phyloP scores from a whole-genome alignment of 306 rosid genomes.

The Abrus precatorius region DNA sequence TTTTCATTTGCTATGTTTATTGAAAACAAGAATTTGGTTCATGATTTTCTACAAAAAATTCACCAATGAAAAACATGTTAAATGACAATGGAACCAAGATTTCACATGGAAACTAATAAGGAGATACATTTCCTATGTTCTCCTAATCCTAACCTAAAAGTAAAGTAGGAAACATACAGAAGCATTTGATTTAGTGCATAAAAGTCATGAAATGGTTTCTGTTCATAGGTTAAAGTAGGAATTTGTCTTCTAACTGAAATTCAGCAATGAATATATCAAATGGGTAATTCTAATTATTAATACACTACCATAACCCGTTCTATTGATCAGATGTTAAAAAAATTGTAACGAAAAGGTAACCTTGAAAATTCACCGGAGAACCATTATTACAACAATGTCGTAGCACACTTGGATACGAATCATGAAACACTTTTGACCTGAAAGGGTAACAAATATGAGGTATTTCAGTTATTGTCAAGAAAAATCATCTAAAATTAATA shows the following conservation, averaged over 20 bases:
- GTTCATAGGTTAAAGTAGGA: neutral
- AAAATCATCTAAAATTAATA: slow-evolving; percentile 25
- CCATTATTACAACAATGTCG: slow-evolving; percentile 33
- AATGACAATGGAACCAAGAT: slow-evolving; percentile 16
- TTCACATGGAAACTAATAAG: neutral
- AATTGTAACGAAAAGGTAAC: slow-evolving; percentile 43
- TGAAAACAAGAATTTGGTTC: neutral
- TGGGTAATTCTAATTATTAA: neutral
- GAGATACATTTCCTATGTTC: neutral
- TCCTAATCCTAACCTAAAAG: neutral
- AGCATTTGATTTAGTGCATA: slow-evolving; percentile 9
- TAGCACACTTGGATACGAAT: slow-evolving; percentile 43
- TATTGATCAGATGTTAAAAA: neutral
- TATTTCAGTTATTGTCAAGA: slow-evolving; percentile 15
- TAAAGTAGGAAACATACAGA: neutral
- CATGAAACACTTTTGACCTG: slow-evolving; percentile 51
- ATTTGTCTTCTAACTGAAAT: slow-evolving; percentile 35
- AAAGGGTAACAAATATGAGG: slow-evolving; percentile 39
- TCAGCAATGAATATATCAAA: slow-evolving; percentile 42
- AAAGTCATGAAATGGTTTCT: slow-evolving; percentile 4
- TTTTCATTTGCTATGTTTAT: neutral
- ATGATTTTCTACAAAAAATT: neutral
- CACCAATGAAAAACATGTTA: slow-evolving; percentile 20
- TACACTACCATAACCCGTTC: slow-evolving; percentile 16
- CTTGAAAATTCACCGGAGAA: slow-evolving; percentile 62